Conservation (phyloP, 2,329 filamentous ascomycete species). For the Alternaria arbusti region DNA sequence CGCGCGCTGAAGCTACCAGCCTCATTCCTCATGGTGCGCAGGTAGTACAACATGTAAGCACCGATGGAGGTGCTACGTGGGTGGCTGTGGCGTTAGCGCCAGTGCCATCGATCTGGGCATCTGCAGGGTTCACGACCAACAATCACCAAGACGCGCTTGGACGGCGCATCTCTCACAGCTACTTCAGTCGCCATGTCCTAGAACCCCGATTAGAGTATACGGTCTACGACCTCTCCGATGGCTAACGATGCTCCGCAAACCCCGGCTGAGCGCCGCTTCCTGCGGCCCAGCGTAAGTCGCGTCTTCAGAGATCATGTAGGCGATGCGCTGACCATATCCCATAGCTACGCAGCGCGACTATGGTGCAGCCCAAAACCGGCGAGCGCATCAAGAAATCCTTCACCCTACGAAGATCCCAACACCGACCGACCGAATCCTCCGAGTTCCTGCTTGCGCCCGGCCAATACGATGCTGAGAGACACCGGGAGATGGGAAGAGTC, state of each 20-base stretch:
- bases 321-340: conserved; percentile 24
- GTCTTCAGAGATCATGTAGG: background rate
- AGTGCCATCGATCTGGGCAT: conserved; percentile 19
- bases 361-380: conserved; percentile 85
- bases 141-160: background rate
- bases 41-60: background rate
- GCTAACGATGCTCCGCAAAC: conserved; percentile 36
- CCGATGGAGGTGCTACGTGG: background rate
- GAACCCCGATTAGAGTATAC: background rate
- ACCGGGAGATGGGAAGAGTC: conserved; percentile 41
- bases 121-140: conserved; percentile 16
- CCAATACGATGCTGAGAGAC: conserved; percentile 34
- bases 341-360: conserved; percentile 81
- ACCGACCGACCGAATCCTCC: conserved; percentile 53
- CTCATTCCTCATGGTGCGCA: background rate
- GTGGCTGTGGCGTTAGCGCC: conserved; percentile 21
- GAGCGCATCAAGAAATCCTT: conserved; percentile 82
- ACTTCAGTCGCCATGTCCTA: conserved; percentile 15
- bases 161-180: conserved; percentile 3
- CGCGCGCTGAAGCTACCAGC: background rate
- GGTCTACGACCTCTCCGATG: conserved; percentile 25
- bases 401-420: conserved; percentile 64
- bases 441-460: conserved; percentile 50
- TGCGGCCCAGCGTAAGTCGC: conserved; percentile 45
- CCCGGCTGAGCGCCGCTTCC: conserved; percentile 43